Percentiles rank a stretch among this genome's conserved stretches.
phyloP scores from a whole-genome alignment of 1,284 basidiomycete genomes.

The Heliocybe sulcata region DNA sequence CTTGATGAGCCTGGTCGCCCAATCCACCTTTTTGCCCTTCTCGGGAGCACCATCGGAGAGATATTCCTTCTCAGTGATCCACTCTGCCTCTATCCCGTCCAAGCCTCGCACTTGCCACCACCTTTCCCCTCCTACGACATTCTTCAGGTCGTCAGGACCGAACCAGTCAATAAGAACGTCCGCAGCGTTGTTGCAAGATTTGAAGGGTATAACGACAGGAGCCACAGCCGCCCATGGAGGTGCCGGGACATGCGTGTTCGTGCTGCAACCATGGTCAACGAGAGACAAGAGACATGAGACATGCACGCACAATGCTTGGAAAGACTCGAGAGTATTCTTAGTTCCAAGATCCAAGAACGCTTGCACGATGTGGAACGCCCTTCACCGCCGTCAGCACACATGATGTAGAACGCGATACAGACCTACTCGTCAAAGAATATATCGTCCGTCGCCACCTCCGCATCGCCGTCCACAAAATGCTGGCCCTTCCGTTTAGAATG shows the following conservation, averaged over 20 bases:
- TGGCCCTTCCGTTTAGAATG: conserved; percentile 45
- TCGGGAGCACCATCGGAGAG: conserved; percentile 20
- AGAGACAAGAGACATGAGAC: neutral
- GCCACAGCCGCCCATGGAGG: conserved; percentile 74
- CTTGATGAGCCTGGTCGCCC: conserved; percentile 33
- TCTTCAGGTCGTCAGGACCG: conserved; percentile 62
- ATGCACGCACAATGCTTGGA: conserved; percentile 45
- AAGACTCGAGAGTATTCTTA: conserved; percentile 51
- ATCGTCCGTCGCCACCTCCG: conserved; percentile 44
- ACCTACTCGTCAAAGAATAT: conserved; percentile 57
- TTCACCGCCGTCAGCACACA: conserved; percentile 13
- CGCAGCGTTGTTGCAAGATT: conserved; percentile 63
- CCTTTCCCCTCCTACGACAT: conserved; percentile 69
- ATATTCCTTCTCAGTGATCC: conserved; percentile 62
- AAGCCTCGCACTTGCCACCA: conserved; percentile 84
- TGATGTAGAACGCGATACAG: neutral
- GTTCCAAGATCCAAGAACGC: conserved; percentile 57
- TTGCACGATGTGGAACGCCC: conserved; percentile 63
- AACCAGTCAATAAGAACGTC: conserved; percentile 73
- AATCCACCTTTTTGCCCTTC: conserved; percentile 24
- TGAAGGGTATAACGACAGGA: conserved; percentile 58
- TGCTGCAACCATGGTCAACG: conserved; percentile 25
- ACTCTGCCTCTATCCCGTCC: conserved; percentile 69
- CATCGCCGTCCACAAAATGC: conserved; percentile 27
- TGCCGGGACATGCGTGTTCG: conserved; percentile 73